Evolutionary conservation across 1,284 basidiomycete species (phyloP).

Genomic region (Kalmanozyma brasiliensis): DNA sequence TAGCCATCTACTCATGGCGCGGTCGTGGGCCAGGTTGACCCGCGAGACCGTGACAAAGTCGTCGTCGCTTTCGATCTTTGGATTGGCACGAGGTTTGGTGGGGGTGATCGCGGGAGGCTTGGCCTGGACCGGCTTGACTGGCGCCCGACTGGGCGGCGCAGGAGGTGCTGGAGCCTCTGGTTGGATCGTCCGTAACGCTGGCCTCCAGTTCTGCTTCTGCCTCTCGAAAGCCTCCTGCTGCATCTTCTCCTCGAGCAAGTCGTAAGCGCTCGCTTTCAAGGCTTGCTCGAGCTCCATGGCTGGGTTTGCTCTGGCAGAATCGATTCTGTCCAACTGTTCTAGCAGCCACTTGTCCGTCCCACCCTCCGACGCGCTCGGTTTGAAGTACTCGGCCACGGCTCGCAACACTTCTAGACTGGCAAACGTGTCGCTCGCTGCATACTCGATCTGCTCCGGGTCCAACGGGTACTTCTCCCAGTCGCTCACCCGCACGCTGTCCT

Average conservation of each 20-base stretch:
- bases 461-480: conserved; percentile 48
- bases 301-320: not conserved
- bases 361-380: not conserved
- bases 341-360: conserved; percentile 4
- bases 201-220: conserved; percentile 9
- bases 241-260: conserved; percentile 20
- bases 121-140: not conserved
- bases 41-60: conserved; percentile 17
- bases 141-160: not conserved
- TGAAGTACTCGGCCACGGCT: conserved; percentile 24
- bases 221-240: not conserved
- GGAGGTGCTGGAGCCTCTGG: not conserved
- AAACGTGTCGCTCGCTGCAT: conserved; percentile 59
- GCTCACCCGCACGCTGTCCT: conserved; percentile 47
- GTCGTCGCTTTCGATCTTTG: conserved; percentile 11
- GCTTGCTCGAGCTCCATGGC: conserved; percentile 20
- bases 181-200: conserved; percentile 23
- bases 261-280: conserved; percentile 28
- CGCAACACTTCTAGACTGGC: conserved; percentile 55
- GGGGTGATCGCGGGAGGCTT: not conserved
- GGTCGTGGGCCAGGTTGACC: conserved; percentile 28
- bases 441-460: conserved; percentile 45
- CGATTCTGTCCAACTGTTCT: conserved; percentile 11
- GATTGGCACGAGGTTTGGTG: no score
- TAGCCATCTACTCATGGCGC: conserved; percentile 30